phyloP scores from a whole-genome alignment of 2,329 filamentous ascomycete species.

The Nectriaceae sp. region DNA sequence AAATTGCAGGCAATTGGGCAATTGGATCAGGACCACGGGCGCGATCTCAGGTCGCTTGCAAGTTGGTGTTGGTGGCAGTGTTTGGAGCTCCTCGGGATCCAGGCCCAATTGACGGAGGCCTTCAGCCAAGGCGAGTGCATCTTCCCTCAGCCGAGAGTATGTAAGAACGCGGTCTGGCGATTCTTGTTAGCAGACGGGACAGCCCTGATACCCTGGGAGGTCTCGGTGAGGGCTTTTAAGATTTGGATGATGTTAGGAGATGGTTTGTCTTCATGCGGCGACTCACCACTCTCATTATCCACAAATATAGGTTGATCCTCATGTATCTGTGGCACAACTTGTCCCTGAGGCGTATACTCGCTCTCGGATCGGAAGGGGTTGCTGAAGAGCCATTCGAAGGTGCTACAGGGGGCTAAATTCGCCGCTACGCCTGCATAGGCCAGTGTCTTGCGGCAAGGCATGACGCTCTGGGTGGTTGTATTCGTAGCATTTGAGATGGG shows the following conservation, averaged over 20 bases:
- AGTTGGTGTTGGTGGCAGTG: slow-evolving; percentile 41
- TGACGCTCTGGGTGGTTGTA: too few relatives aligned
- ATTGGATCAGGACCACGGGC: slow-evolving; percentile 43
- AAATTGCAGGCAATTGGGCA: slow-evolving; percentile 45
- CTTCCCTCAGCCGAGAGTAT: slow-evolving; percentile 33
- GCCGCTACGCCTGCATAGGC: slow-evolving; percentile 17
- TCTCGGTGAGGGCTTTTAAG: too few relatives aligned
- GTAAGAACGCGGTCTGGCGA: slow-evolving; percentile 38
- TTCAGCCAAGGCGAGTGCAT: slow-evolving; percentile 38
- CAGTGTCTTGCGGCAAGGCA: too few relatives aligned
- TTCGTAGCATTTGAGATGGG: too few relatives aligned
- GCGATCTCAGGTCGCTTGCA: slow-evolving; percentile 41
- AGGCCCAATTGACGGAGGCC: slow-evolving; percentile 39
- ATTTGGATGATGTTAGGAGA: too few relatives aligned
- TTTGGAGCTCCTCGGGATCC: slow-evolving; percentile 33
- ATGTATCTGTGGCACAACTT: slow-evolving; percentile 34
- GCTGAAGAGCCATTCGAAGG: slow-evolving; percentile 40
- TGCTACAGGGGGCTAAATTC: slow-evolving; percentile 26
- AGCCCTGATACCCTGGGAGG: too few relatives aligned
- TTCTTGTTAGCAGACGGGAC: background rate
- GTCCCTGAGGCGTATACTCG: slow-evolving; percentile 29
- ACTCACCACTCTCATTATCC: slow-evolving; percentile 41
- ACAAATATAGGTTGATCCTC: slow-evolving; percentile 39
- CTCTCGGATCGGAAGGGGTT: slow-evolving; percentile 37
- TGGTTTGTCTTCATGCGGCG: background rate